phyloP scores from a whole-genome alignment of 176 grass and related monocot genomes.

The Chloris gayana region DNA sequence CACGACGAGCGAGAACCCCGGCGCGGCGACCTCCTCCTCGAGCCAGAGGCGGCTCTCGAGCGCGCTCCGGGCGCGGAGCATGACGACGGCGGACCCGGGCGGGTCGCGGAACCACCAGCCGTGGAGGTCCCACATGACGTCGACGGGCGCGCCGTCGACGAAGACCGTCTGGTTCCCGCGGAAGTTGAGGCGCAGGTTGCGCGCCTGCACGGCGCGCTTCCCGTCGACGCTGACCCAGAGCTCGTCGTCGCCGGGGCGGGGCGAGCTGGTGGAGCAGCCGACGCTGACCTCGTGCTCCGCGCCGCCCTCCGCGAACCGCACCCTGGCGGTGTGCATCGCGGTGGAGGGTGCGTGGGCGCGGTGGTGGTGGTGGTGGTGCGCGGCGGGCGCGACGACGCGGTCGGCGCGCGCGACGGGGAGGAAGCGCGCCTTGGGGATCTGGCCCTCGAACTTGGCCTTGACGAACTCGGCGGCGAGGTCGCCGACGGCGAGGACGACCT shows the following conservation, averaged over 20 bases:
- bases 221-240: constrained; percentile 77
- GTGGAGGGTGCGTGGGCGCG: neutral
- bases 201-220: constrained; percentile 69
- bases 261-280: constrained; percentile 47
- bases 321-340: constrained; percentile 47
- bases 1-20: constrained; percentile 75
- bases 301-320: constrained; percentile 62
- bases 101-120: constrained; percentile 67
- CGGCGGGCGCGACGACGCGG: constrained; percentile 54
- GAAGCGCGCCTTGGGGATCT: constrained; percentile 43
- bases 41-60: constrained; percentile 93
- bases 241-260: constrained; percentile 35
- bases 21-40: constrained; percentile 63
- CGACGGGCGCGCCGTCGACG: constrained; percentile 80
- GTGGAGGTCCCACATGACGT: constrained; percentile 96
- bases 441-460: constrained; percentile 60
- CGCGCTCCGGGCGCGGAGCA: constrained; percentile 75
- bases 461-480: constrained; percentile 66
- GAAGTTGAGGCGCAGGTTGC: constrained; percentile 71
- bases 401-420: constrained; percentile 48
- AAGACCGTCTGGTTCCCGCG: constrained; percentile 93
- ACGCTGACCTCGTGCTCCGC: constrained; percentile 84
- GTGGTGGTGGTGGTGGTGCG: neutral
- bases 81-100: constrained; percentile 67
- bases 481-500: constrained; percentile 72